A percentile compares a stretch with the other conserved stretches of the same genome.
phyloP scores from a whole-genome alignment of 139 green algal genomes.

The Closterium sp. region DNA sequence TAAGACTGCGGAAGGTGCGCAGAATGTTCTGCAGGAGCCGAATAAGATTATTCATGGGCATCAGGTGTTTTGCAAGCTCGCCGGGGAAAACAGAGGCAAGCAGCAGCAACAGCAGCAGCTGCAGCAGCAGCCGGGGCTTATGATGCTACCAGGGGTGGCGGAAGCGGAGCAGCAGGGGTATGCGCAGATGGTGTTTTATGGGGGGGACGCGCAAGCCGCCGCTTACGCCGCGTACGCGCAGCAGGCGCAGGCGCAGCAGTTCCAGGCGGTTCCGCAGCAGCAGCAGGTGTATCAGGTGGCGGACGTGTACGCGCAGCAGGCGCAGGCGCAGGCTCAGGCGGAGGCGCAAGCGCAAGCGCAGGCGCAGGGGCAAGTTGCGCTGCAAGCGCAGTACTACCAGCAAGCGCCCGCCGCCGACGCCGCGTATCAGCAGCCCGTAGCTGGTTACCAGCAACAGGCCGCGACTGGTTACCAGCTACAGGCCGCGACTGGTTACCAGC shows the following conservation, averaged over 20 bases:
- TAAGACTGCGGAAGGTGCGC: constrained; percentile 19
- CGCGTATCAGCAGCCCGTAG: not conserved
- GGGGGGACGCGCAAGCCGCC: not conserved
- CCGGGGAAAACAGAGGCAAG: not conserved
- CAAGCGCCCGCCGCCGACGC: not conserved
- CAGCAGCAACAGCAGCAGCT: not conserved
- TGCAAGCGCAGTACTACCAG: not conserved
- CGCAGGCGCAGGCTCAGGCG: not conserved
- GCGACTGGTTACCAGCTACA: not conserved
- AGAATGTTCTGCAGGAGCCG: not conserved
- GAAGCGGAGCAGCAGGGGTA: not conserved
- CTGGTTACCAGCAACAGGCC: not conserved
- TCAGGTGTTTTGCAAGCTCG: constrained; percentile 24
- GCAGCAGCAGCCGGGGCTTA: not conserved
- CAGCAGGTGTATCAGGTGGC: not conserved
- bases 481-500: not conserved
- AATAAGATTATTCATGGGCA: constrained; percentile 11
- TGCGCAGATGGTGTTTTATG: not conserved
- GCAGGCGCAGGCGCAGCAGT: not conserved
- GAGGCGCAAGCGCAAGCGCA: not conserved
- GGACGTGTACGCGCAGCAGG: not conserved
- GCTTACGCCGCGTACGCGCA: not conserved
- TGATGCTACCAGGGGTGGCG: not conserved
- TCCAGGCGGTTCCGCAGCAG: not conserved
- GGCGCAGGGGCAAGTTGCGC: not conserved